phyloP scores from a whole-genome alignment of 1,284 basidiomycete species.

The Leccinum griseonigrum region DNA sequence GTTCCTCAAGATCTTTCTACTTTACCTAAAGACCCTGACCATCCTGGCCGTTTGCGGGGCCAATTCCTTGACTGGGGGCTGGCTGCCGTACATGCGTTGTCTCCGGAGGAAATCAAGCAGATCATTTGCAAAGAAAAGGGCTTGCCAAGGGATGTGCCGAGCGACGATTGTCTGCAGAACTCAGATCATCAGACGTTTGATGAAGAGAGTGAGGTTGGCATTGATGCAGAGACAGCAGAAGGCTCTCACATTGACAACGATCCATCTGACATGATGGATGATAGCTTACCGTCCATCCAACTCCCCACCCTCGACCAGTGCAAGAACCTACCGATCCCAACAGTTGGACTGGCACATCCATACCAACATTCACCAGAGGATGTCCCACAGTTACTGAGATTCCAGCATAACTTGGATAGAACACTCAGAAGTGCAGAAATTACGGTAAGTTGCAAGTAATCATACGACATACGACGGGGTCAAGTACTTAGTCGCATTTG shows the following conservation, averaged over 20 bases:
- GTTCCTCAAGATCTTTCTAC: neutral
- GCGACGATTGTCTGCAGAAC: too few relatives aligned
- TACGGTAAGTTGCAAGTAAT: neutral
- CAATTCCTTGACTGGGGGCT: neutral
- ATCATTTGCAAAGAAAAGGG: too few relatives aligned
- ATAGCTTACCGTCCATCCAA: neutral
- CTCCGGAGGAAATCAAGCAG: neutral
- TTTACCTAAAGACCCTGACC: neutral
- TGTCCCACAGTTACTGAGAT: neutral
- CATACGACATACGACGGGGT: neutral
- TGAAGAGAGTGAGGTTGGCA: too few relatives aligned
- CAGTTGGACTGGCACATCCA: neutral
- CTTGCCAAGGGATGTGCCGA: too few relatives aligned
- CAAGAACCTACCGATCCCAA: neutral
- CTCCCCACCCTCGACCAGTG: neutral
- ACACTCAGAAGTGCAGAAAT: neutral
- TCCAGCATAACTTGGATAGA: neutral
- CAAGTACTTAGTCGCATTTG: neutral
- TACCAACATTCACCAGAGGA: neutral
- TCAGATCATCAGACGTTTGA: too few relatives aligned
- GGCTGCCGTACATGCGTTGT: neutral
- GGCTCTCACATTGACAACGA: too few relatives aligned
- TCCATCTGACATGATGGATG: neutral
- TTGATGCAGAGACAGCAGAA: too few relatives aligned
- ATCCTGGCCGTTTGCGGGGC: neutral